phyloP scores from a whole-genome alignment of 306 rosid genomes.

The Crataegus laevigata region DNA sequence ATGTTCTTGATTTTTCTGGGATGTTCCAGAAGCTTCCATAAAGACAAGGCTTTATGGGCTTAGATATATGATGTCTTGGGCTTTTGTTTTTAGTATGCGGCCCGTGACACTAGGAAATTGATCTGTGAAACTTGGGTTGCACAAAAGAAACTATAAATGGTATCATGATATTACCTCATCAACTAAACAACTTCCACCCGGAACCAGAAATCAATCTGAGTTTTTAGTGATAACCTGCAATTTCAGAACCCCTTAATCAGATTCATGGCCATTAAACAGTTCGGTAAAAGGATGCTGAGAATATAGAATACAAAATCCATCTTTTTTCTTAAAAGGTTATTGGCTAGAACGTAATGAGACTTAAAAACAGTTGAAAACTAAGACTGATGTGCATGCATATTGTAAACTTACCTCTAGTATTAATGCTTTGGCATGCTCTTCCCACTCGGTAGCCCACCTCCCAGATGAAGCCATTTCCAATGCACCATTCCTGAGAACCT shows the following conservation, averaged over 20 bases:
- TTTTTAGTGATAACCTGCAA: slow-evolving; percentile 10
- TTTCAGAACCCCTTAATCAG: not conserved
- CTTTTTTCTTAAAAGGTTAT: not conserved
- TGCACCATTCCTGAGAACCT: slow-evolving; percentile 53
- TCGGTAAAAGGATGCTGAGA: not conserved
- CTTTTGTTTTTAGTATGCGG: too few species aligned
- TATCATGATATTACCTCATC: not conserved
- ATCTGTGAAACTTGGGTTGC: not conserved
- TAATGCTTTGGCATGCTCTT: slow-evolving; percentile 75
- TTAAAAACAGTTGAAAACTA: not conserved
- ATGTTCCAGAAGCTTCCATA: too few species aligned
- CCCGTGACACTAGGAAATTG: too few species aligned
- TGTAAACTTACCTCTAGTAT: slow-evolving; percentile 57
- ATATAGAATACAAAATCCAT: too few species aligned
- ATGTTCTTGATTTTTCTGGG: too few species aligned
- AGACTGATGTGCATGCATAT: not conserved
- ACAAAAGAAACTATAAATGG: not conserved
- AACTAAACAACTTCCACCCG: not conserved
- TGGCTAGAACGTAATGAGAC: not conserved
- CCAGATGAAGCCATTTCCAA: slow-evolving; percentile 59
- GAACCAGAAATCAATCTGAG: not conserved
- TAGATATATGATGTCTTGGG: too few species aligned
- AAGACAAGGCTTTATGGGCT: too few species aligned
- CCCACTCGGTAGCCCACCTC: slow-evolving; percentile 88
- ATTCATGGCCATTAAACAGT: not conserved